phyloP scores from a whole-genome alignment of 805 yeast species.

The Yarrowia deformans region DNA sequence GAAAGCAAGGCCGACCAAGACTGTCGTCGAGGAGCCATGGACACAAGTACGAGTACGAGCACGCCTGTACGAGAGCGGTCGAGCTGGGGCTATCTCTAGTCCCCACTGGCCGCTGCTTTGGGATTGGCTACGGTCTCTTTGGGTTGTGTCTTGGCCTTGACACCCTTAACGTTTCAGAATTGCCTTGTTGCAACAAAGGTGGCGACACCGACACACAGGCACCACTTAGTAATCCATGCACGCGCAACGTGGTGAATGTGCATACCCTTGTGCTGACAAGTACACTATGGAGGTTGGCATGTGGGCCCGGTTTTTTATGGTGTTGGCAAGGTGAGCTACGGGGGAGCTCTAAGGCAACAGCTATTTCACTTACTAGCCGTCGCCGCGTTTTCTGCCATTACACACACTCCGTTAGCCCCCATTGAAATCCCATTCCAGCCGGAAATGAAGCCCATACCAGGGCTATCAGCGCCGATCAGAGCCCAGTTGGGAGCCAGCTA shows the following conservation, averaged over 20 bases:
- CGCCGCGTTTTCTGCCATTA: too few species aligned
- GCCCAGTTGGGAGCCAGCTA: conserved; percentile 14
- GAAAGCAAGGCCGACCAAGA: neutral
- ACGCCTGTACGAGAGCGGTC: too few species aligned
- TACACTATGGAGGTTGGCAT: neutral
- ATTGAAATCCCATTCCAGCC: neutral
- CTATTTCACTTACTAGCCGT: too few species aligned
- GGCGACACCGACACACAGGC: conserved; percentile 23
- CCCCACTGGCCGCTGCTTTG: neutral
- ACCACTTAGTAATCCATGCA: conserved; percentile 38
- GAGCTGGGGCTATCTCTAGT: too few species aligned
- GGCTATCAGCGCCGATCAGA: conserved; percentile 22
- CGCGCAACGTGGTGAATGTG: conserved; percentile 40
- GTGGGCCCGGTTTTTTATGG: neutral
- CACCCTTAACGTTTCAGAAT: conserved; percentile 24
- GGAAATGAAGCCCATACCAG: conserved; percentile 24
- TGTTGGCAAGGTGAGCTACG: neutral
- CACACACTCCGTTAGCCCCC: too few species aligned
- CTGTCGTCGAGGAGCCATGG: neutral
- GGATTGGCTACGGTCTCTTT: conserved; percentile 7
- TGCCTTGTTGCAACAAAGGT: conserved; percentile 30
- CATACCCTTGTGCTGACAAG: conserved; percentile 27
- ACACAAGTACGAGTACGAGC: too few species aligned
- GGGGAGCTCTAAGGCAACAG: too few species aligned
- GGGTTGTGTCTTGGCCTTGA: conserved; percentile 20